Evolutionary conservation across 139 green algal species (phyloP).

Genomic region (Chlamydomonas sp.): DNA sequence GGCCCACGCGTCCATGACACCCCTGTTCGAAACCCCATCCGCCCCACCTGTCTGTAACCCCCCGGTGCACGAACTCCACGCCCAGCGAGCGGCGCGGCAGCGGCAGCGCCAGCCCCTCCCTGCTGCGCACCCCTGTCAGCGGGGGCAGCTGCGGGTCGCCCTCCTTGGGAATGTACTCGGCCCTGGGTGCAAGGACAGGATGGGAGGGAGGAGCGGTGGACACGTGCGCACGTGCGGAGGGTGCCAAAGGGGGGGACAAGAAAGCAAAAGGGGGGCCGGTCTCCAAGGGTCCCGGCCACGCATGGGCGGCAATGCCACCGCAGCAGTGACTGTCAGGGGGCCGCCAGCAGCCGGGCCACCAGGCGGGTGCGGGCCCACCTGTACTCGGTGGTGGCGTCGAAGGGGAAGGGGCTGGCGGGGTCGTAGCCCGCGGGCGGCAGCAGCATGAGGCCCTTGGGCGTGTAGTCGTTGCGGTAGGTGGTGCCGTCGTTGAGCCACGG

Average conservation of each 20-base stretch:
- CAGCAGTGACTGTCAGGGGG: too few species aligned
- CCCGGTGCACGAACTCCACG: constrained; percentile 59
- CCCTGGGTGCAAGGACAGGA: not conserved
- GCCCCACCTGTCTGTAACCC: not conserved
- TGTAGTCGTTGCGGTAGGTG: constrained; percentile 54
- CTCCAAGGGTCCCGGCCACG: too few species aligned
- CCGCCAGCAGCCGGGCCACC: too few species aligned
- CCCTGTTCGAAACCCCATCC: too few species aligned
- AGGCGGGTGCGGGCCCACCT: not conserved
- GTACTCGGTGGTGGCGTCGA: constrained; percentile 47
- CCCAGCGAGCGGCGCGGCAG: constrained; percentile 56
- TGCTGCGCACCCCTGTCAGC: constrained; percentile 28
- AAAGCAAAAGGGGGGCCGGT: too few species aligned
- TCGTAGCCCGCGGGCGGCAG: constrained; percentile 25
- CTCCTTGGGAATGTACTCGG: constrained; percentile 50
- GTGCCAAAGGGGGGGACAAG: too few species aligned
- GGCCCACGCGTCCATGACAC: not conserved
- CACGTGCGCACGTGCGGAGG: too few species aligned
- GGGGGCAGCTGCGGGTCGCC: constrained; percentile 27
- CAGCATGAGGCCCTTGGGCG: constrained; percentile 41
- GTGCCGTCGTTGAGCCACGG: constrained; percentile 50
- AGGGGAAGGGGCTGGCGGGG: constrained; percentile 41
- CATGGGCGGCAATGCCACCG: too few species aligned
- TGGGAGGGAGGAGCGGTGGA: not conserved
- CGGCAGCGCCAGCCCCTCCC: constrained; percentile 49